Evolutionary conservation across 345 rosid genomes (phyloP), one percentile per base, ranked within the genome.

Genomic region (Populus simonii): DNA sequence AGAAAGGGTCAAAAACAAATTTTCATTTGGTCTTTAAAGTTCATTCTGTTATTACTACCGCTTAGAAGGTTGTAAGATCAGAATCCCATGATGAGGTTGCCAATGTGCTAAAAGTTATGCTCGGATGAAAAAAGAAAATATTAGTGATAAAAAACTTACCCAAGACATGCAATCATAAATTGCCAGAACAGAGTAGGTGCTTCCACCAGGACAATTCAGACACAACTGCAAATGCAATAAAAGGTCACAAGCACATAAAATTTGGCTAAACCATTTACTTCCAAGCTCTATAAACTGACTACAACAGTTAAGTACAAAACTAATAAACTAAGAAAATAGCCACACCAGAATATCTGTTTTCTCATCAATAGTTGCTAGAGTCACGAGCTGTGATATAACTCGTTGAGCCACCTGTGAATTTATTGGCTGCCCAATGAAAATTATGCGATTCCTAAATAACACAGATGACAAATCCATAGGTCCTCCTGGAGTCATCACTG

Each of bases 141-240:
- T 41, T 11, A 74, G 13, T 9, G 27, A 53, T 36, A 68, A 41
- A 71, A 71, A 71, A 81, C 76, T 78, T 85, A 93, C 99, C 97
- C 94, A 93, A 59, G 93, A 93, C 94, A 93, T 93, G 89, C 98
- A 91, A 80, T 96, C 99, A 84, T 96, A 96, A 68, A 93, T 91
- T 68, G 94, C 98, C 86, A 96, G 71, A 74, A 93, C 93, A 4
- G 97, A 89, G 86, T 92, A 92, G 7, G 90, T 88, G 82, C 96
- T 96, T 73, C 99, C 99, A 70, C 99, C 98, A 1, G 98, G 98
- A 76, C 97, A 89, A 85, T 96, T 96, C 83, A 93, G 75, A 81
- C 93, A 96, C 66, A 95, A 67, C 99, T 92, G 89, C 73, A 72
- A 79, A 69, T 72, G 73, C 65, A 35, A 82, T 57, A 55, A 39